Conservation (phyloP, 2,329 filamentous ascomycete species). For the Ophiostoma pallidulum region DNA sequence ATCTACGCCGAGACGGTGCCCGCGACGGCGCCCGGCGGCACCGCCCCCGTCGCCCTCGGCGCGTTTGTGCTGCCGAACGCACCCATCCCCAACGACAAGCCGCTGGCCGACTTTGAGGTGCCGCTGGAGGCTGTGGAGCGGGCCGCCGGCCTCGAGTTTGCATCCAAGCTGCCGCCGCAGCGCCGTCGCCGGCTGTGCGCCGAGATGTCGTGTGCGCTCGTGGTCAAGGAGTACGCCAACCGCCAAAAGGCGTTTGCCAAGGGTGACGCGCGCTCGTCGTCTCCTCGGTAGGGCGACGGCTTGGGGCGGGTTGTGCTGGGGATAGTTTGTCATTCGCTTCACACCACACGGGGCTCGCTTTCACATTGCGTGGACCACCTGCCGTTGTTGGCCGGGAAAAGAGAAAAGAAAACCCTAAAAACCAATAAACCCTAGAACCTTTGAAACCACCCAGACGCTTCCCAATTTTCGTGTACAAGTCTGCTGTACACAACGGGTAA, state of each 20-base stretch:
- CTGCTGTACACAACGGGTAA: neutral
- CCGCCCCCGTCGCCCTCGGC: constrained; percentile 72
- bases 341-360: too few relatives aligned
- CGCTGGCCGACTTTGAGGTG: constrained; percentile 85
- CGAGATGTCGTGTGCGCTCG: constrained; percentile 73
- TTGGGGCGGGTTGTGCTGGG: too few relatives aligned
- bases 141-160: constrained; percentile 87
- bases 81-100: constrained; percentile 76
- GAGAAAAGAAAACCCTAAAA: too few relatives aligned
- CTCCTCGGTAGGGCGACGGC: neutral
- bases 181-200: constrained; percentile 73
- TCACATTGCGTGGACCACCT: too few relatives aligned
- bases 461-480: too few relatives aligned
- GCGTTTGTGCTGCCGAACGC: constrained; percentile 96
- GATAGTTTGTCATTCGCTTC: too few relatives aligned
- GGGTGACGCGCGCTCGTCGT: constrained; percentile 17
- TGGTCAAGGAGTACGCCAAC: constrained; percentile 69
- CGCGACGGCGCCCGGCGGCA: constrained; percentile 47
- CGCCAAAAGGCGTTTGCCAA: constrained; percentile 47
- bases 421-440: too few relatives aligned
- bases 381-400: too few relatives aligned
- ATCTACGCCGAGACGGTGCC: constrained; percentile 86
- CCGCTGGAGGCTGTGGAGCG: constrained; percentile 87
- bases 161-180: constrained; percentile 61
- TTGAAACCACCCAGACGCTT: too few relatives aligned